Evolutionary conservation across 345 rosid species (phyloP).

Genomic region (Arabidopsis suecica): DNA sequence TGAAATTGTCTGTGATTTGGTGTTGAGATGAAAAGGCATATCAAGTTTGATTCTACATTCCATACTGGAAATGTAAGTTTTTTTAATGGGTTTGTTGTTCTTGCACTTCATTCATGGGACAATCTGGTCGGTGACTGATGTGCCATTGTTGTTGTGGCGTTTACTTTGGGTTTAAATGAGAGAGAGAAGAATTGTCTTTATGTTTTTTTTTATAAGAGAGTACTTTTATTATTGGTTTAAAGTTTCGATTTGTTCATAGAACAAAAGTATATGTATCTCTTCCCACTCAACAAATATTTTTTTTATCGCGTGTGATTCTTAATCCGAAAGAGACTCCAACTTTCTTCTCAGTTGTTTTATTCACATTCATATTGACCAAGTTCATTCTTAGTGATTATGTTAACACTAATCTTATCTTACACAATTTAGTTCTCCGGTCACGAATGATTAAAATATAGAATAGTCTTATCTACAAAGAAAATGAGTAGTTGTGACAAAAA

Average conservation of each 20-base stretch:
- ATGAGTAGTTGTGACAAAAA: neutral
- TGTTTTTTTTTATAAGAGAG: conserved; percentile 21
- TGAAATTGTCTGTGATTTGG: conserved; percentile 36
- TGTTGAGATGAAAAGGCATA: conserved; percentile 15
- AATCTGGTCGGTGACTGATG: conserved; percentile 38
- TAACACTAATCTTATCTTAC: neutral
- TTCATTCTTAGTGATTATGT: neutral
- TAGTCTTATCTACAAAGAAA: conserved; percentile 28
- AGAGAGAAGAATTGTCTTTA: conserved; percentile 19
- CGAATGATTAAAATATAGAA: neutral
- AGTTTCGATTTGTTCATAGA: conserved; percentile 28
- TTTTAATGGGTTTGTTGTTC: conserved; percentile 23
- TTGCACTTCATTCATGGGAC: conserved; percentile 33
- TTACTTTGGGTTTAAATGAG: conserved; percentile 36
- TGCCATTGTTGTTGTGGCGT: conserved; percentile 37
- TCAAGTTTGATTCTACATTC: conserved; percentile 35
- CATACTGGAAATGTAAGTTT: conserved; percentile 10
- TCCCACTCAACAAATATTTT: neutral
- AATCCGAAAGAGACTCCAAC: conserved; percentile 21
- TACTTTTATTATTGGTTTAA: conserved; percentile 15
- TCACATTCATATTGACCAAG: neutral
- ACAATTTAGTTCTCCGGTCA: neutral
- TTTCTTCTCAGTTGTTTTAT: conserved; percentile 3
- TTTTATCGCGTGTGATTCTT: conserved; percentile 25
- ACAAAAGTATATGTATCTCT: conserved; percentile 25